Percentiles rank a stretch among this genome's conserved stretches.
Conservation (phyloP, 257 asterid genomes). For the Przewalskia tangutica region DNA sequence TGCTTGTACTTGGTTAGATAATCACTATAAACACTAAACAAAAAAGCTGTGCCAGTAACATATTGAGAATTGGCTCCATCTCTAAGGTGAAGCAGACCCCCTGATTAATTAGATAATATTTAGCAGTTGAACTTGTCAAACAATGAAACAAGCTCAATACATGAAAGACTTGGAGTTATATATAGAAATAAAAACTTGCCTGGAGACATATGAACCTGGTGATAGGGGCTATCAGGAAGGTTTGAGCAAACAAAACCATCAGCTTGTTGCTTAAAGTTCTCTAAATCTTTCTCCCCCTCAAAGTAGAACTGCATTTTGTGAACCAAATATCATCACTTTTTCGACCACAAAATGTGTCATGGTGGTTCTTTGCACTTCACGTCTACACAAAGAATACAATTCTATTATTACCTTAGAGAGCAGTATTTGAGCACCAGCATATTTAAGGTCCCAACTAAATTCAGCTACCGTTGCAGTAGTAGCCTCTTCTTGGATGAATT, state of each 20-base stretch:
- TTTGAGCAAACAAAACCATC: constrained; percentile 51
- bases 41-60: constrained; percentile 55
- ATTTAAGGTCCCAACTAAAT: constrained; percentile 86
- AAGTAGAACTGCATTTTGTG: constrained; percentile 27
- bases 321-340: not conserved
- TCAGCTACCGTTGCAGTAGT: constrained; percentile 48
- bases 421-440: constrained; percentile 68
- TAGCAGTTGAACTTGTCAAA: not conserved
- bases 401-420: constrained; percentile 36
- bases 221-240: constrained; percentile 65
- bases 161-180: not conserved
- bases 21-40: constrained; percentile 52
- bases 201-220: constrained; percentile 51
- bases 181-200: constrained; percentile 21
- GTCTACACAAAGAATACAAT: not conserved
- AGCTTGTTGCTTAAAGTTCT: constrained; percentile 48
- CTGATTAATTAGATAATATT: constrained; percentile 13
- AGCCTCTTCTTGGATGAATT: constrained; percentile 50
- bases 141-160: not conserved
- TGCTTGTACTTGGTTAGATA: constrained; percentile 31
- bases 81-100: constrained; percentile 58
- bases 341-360: not conserved
- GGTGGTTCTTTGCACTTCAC: not conserved
- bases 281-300: constrained; percentile 46
- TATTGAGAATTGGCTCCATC: constrained; percentile 88